Evolutionary conservation across 192 early-diverging fungal species (phyloP), one percentile per base, ranked within the genome.

Genomic region (Coemansia sp.): DNA sequence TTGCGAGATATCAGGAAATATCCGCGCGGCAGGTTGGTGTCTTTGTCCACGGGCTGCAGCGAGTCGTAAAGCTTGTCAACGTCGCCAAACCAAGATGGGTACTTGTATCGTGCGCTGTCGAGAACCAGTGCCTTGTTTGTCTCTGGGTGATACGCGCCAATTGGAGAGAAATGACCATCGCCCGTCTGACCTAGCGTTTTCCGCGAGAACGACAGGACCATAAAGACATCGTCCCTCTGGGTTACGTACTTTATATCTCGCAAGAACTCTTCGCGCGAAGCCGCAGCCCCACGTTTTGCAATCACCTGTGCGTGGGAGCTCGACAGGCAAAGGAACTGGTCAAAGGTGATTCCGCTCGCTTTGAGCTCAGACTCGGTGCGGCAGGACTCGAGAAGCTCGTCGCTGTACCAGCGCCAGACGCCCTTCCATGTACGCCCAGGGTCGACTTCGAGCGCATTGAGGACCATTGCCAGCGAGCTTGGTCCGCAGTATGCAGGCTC

Each of bases 161-260:
- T 89, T 18, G 95, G 95, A n/a, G 81, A 89, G 58, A 95, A 97
- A 63, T 97, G 95, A 2, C 95, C 96, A 68, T 96, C 94, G 30
- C 96, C 96, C 2, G 94, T 98, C 74, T 96, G 94, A 12, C 84
- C 83, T 28, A 98, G 81, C 0, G 82, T 66, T 23, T 84, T 80
- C 15, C 96, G 83, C 0, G 88, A 91, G 66, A 94, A 98, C 1
- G 92, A 93, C 42, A 94, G 82, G 1, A 98, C 93, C 87, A 96
- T 93, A 65, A 91, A 92, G 35, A 84, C 75, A 51, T 95, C 93
- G 55, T 88, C 83, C 23, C 84, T 72, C 49, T 89, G 82, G 21
- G 86, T 86, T 4, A 91, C 87, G 20, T 71, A 72, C 56, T 84
- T 81, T 16, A 98, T 73, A 66, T 96, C 96, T 13, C 79, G 49